These are phyloP conservation scores for Crotalaria pallida DNA, from an alignment of 306 rosid species.

Conservation along the genomic window DNA sequence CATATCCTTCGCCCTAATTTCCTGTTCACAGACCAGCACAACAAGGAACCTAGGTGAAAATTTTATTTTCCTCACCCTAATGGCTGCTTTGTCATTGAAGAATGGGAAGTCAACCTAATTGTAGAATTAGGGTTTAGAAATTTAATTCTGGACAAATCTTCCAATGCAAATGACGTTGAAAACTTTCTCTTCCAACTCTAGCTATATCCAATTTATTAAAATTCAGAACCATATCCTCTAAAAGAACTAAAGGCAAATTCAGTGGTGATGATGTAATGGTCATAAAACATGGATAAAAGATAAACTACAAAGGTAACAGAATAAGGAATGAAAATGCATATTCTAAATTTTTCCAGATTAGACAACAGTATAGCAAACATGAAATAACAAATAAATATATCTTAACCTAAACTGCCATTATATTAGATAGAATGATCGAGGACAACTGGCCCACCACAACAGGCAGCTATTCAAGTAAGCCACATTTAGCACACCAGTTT, in stretches of 20 bases:
- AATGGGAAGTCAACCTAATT: not conserved
- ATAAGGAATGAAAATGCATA: not conserved
- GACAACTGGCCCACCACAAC: not conserved
- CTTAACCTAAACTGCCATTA: not conserved
- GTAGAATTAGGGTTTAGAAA: not conserved
- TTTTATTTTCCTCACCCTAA: too few species aligned
- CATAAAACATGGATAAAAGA: too few species aligned
- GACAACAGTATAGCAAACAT: not conserved
- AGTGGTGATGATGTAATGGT: too few species aligned
- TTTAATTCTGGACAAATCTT: not conserved
- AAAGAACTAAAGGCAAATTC: too few species aligned
- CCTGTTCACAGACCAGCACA: too few species aligned
- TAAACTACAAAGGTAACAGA: too few species aligned
- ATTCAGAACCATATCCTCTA: not conserved
- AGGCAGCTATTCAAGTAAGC: not conserved
- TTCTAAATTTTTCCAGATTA: too few species aligned
- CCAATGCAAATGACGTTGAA: not conserved
- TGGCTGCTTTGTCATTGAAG: too few species aligned
- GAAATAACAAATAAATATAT: not conserved
- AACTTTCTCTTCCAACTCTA: not conserved
- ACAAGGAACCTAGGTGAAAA: too few species aligned
- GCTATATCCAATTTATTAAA: not conserved
- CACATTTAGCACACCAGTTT: not conserved
- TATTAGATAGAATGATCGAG: not conserved
- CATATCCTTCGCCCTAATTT: too few species aligned